Percentiles rank a stretch among this genome's conserved stretches.
These are phyloP conservation scores for Coniophora puteana DNA, from an alignment of 1,284 basidiomycete species.

Conservation along the genomic window DNA sequence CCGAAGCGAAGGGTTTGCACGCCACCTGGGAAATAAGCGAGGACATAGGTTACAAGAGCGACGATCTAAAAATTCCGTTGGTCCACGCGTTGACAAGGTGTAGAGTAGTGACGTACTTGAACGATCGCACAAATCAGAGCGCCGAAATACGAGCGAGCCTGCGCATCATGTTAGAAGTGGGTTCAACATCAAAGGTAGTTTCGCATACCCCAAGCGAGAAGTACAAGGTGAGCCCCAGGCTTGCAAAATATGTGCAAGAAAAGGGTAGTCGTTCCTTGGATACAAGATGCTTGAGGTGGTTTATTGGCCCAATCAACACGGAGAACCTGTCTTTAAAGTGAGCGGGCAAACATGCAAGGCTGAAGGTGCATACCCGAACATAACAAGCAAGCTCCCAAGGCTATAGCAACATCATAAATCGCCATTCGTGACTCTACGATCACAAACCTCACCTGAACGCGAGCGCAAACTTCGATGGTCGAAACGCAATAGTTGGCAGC, in stretches of 20 bases:
- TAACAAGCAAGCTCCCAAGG: conserved; percentile 79
- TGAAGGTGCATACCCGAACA: conserved; percentile 71
- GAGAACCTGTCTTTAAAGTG: conserved; percentile 55
- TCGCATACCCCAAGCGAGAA: conserved; percentile 78
- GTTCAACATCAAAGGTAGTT: background rate
- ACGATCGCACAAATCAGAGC: conserved; percentile 78
- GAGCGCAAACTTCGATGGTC: conserved; percentile 86
- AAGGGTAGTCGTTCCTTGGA: conserved; percentile 87
- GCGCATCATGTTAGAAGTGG: no score
- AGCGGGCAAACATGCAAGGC: conserved; percentile 17
- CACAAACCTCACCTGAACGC: conserved; percentile 66
- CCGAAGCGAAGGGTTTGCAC: conserved; percentile 80
- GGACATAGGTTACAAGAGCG: conserved; percentile 80
- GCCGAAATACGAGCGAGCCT: conserved; percentile 82
- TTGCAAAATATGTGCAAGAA: conserved; percentile 79
- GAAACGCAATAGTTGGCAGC: conserved; percentile 78
- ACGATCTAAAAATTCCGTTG: conserved; percentile 48
- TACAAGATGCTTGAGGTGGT: conserved; percentile 86
- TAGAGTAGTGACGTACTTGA: conserved; percentile 43
- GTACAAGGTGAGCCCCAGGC: conserved; percentile 81
- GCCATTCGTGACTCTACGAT: background rate
- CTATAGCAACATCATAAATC: conserved; percentile 32
- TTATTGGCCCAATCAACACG: conserved; percentile 81
- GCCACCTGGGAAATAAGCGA: conserved; percentile 91
- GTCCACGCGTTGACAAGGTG: background rate